These are phyloP conservation scores for Tetratostichococcus sp. DNA, from an alignment of 139 green algal species.

Conservation along the genomic window DNA sequence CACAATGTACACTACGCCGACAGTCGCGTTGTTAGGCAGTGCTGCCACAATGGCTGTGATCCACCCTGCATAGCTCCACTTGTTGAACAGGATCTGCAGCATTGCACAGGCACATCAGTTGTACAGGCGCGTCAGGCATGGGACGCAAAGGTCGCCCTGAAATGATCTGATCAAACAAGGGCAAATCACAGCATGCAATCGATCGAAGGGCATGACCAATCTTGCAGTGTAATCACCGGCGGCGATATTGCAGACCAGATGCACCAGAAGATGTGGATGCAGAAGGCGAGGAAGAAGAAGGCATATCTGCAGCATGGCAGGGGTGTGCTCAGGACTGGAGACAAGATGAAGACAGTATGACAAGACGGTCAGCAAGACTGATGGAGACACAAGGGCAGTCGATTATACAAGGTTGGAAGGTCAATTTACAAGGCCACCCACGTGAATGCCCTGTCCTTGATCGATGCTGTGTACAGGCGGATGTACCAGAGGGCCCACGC, in stretches of 20 bases:
- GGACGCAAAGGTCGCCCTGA: too few relatives aligned
- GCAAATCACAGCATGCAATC: too few relatives aligned
- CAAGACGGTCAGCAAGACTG: neutral
- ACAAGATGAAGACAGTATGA: neutral
- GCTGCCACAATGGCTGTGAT: neutral
- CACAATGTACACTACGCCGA: constrained; percentile 52
- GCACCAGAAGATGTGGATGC: constrained; percentile 43
- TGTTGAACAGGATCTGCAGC: constrained; percentile 7
- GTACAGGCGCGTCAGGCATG: too few relatives aligned
- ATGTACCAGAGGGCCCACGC: constrained; percentile 45
- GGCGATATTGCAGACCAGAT: constrained; percentile 44
- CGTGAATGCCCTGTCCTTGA: constrained; percentile 48
- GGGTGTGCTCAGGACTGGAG: too few relatives aligned
- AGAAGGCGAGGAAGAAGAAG: constrained; percentile 23
- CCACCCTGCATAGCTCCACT: constrained; percentile 20
- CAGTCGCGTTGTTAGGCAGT: constrained; percentile 27
- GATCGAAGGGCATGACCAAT: too few relatives aligned
- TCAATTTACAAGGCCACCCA: neutral
- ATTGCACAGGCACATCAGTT: too few relatives aligned
- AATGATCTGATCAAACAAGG: too few relatives aligned
- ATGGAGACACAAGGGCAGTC: neutral
- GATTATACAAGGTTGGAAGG: too few relatives aligned
- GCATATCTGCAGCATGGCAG: constrained; percentile 6
- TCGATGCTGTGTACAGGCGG: constrained; percentile 52
- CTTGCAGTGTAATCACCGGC: neutral